phyloP scores from a whole-genome alignment of 1,284 basidiomycete species.

The Laetiporus sulphureus region DNA sequence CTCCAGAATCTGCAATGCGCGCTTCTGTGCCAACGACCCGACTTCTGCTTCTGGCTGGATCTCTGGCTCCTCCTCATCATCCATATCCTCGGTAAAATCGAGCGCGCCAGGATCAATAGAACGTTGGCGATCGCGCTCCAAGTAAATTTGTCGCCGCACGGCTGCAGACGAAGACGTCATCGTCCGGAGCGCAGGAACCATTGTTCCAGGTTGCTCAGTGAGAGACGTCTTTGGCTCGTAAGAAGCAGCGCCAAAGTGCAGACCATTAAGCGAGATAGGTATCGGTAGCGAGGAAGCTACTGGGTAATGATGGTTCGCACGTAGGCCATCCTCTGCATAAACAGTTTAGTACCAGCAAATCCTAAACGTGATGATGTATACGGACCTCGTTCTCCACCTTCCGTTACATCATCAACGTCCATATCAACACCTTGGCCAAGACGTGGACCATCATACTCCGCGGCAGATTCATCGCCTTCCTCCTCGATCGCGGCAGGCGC shows the following conservation, averaged over 20 bases:
- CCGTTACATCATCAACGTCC: constrained; percentile 11
- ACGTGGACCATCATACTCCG: constrained; percentile 4
- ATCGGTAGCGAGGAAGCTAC: constrained; percentile 55
- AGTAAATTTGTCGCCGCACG: constrained; percentile 54
- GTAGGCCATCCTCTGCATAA: constrained; percentile 12
- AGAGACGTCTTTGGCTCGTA: constrained; percentile 47
- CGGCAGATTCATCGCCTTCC: constrained; percentile 28
- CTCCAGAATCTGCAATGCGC: constrained; percentile 61
- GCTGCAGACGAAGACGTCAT: constrained; percentile 43
- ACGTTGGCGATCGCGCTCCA: constrained; percentile 57
- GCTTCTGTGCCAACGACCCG: constrained; percentile 44
- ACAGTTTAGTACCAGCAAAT: background rate
- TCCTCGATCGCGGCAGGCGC: constrained; percentile 36
- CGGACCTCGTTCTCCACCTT: constrained; percentile 14
- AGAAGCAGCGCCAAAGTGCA: constrained; percentile 38
- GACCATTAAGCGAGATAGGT: constrained; percentile 35
- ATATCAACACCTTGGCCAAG: constrained; percentile 3
- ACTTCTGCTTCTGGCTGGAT: constrained; percentile 24
- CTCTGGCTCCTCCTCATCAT: constrained; percentile 37
- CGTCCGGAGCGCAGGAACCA: constrained; percentile 22
- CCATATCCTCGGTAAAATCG: constrained; percentile 45
- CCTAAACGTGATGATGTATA: background rate
- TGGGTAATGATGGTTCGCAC: constrained; percentile 7
- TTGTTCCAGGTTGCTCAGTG: constrained; percentile 27
- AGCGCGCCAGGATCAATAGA: constrained; percentile 61